Percentiles rank a stretch among this genome's conserved stretches.
Evolutionary conservation across 176 grass and related monocot genomes (phyloP).

Genomic region (Phoenix roebelenii): DNA sequence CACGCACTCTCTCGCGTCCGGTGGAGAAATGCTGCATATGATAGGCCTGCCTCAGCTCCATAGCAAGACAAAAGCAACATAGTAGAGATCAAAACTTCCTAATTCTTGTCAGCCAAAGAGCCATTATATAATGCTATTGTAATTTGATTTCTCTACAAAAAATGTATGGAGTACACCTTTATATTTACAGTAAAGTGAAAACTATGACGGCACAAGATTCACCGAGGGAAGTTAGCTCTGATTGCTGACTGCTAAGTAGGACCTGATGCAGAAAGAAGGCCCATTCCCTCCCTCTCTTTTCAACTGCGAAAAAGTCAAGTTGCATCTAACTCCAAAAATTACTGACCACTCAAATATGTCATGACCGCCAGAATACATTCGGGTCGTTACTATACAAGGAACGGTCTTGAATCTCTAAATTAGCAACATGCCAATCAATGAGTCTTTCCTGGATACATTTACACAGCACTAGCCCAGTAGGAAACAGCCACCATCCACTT

Average conservation of each 20-base stretch:
- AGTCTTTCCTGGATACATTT: constrained; percentile 99
- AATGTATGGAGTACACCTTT: constrained; percentile 10
- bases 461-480: constrained; percentile 58
- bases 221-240: background rate
- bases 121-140: too few relatives aligned
- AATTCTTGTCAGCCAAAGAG: too few relatives aligned
- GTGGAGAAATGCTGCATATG: too few relatives aligned
- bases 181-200: constrained; percentile 12
- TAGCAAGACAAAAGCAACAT: too few relatives aligned
- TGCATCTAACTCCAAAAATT: constrained; percentile 14
- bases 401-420: constrained; percentile 96
- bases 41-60: too few relatives aligned
- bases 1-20: too few relatives aligned
- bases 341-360: constrained; percentile 25
- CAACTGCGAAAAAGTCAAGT: constrained; percentile 20
- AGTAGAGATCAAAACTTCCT: too few relatives aligned
- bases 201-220: constrained; percentile 6
- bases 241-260: background rate
- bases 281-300: too few relatives aligned
- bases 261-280: background rate
- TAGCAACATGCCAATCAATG: constrained; percentile 96
- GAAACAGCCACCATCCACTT: constrained; percentile 98
- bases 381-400: constrained; percentile 87
- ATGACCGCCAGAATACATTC: constrained; percentile 86
- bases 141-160: constrained; percentile 2